Percentiles rank a stretch among this genome's conserved stretches.
These are phyloP conservation scores for Rhodotorula sp. DNA, from an alignment of 1,284 basidiomycete species.

Conservation along the genomic window DNA sequence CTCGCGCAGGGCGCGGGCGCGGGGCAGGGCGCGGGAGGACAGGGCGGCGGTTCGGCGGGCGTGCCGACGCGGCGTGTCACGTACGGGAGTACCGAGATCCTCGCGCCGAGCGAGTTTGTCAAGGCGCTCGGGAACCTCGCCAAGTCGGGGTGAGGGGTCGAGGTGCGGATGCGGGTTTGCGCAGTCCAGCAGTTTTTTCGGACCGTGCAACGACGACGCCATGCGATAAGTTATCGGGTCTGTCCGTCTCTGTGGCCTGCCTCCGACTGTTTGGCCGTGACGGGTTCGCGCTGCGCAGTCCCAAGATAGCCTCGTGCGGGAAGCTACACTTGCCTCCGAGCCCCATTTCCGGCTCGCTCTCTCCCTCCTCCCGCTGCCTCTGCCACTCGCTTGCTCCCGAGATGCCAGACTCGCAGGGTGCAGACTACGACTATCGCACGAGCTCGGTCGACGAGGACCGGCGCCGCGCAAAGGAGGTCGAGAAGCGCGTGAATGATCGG, in stretches of 20 bases:
- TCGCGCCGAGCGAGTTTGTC: conserved; percentile 85
- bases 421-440: conserved; percentile 26
- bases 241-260: no score
- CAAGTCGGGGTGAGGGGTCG: conserved; percentile 11
- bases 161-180: background rate
- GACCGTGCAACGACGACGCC: no score
- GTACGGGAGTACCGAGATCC: conserved; percentile 94
- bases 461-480: conserved; percentile 16
- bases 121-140: conserved; percentile 62
- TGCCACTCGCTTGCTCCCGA: no score
- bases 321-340: background rate
- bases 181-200: background rate
- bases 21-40: background rate
- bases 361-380: background rate
- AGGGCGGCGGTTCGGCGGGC: no score
- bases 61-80: conserved; percentile 67
- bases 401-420: background rate
- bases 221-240: no score
- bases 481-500: conserved; percentile 1
- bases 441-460: conserved; percentile 24
- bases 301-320: no score
- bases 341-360: background rate
- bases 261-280: no score
- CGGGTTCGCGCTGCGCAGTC: no score
- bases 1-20: conserved; percentile 11